These are phyloP conservation scores for Noccaea caerulescens DNA, from an alignment of 345 rosid species.

Conservation along the genomic window DNA sequence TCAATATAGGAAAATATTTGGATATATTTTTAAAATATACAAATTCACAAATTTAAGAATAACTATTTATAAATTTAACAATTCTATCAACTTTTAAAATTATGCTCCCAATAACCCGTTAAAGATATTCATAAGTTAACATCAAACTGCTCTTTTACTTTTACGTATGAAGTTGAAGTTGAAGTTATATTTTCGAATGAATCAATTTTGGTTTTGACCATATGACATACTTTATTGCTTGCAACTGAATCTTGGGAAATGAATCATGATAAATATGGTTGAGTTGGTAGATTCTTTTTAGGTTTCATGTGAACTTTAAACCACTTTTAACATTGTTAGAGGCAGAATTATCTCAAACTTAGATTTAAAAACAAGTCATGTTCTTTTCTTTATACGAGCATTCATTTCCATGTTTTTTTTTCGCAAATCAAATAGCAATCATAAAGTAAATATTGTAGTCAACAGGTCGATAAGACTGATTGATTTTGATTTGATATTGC, in stretches of 20 bases:
- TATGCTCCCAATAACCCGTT: no score
- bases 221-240: conserved; percentile 19
- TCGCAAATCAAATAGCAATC: neutral
- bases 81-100: no score
- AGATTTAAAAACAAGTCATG: conserved; percentile 50
- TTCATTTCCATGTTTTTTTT: neutral
- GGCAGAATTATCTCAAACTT: conserved; percentile 32
- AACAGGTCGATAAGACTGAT: neutral
- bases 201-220: neutral
- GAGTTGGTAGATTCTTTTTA: conserved; percentile 30
- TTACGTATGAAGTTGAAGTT: neutral
- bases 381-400: conserved; percentile 1
- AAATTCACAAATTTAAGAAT: no score
- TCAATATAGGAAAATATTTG: no score
- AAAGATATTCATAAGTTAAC: neutral
- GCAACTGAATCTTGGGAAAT: conserved; percentile 14
- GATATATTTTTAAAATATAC: no score
- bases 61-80: no score
- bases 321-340: conserved; percentile 25
- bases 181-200: neutral
- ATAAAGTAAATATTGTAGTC: neutral
- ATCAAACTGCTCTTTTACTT: conserved; percentile 1
- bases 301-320: conserved; percentile 34
- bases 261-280: conserved; percentile 30
- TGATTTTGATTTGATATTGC: neutral